These are phyloP conservation scores for Apiospora marii DNA, from an alignment of 2,329 filamentous ascomycete genomes.

Conservation along the genomic window DNA sequence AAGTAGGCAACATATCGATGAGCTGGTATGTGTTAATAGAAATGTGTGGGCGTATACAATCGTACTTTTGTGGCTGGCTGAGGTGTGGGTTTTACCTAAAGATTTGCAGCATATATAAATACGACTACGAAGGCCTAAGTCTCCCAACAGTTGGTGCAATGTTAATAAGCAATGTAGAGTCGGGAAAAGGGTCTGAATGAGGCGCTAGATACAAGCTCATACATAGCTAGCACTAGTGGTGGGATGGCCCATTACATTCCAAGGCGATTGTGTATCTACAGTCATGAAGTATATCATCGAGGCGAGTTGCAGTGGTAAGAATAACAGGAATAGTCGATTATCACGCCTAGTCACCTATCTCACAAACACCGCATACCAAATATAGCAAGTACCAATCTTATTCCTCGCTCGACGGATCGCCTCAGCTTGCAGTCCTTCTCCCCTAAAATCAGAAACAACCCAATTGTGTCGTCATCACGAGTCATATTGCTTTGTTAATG, in stretches of 20 bases:
- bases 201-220: neutral
- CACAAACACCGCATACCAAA: conserved; percentile 20
- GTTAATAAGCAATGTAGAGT: neutral
- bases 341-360: conserved; percentile 17
- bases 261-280: neutral
- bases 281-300: neutral
- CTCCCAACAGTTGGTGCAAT: neutral
- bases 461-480: conserved; percentile 17
- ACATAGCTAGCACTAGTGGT: too few relatives aligned
- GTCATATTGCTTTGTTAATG: conserved; percentile 12
- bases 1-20: neutral
- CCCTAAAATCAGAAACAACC: conserved; percentile 3
- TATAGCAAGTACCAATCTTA: conserved; percentile 20
- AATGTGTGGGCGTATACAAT: neutral
- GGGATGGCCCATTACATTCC: neutral
- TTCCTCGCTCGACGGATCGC: conserved; percentile 6
- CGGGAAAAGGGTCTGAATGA: neutral
- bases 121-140: neutral
- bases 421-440: conserved; percentile 1
- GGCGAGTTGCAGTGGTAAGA: neutral
- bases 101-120: neutral
- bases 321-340: conserved; percentile 12
- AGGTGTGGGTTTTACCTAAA: neutral
- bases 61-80: neutral
- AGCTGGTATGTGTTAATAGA: neutral